phyloP scores from a whole-genome alignment of 805 yeast genomes.

The Candida endomychidarum region DNA sequence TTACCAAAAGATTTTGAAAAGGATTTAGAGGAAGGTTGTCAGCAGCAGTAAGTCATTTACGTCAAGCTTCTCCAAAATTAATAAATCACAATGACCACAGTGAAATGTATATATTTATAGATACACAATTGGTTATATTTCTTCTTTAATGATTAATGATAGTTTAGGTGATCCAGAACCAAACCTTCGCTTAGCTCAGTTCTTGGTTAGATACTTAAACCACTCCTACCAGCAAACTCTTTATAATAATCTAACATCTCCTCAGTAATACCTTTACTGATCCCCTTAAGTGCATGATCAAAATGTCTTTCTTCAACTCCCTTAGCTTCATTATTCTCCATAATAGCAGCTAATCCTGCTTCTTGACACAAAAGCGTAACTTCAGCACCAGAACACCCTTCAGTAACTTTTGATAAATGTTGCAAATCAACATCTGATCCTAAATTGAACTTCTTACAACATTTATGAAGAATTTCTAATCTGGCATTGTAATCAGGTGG shows the following conservation, averaged over 20 bases:
- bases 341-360: slow-evolving; percentile 92
- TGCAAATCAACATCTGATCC: slow-evolving; percentile 48
- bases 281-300: slow-evolving; percentile 62
- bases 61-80: no score
- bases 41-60: slow-evolving; percentile 45
- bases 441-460: slow-evolving; percentile 63
- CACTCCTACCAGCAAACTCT: slow-evolving; percentile 48
- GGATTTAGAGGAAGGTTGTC: slow-evolving; percentile 58
- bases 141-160: no score
- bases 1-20: slow-evolving; percentile 53
- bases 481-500: slow-evolving; percentile 90
- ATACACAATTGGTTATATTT: no score
- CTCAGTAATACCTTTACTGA: slow-evolving; percentile 76
- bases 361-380: slow-evolving; percentile 89
- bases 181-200: no score
- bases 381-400: slow-evolving; percentile 97
- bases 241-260: slow-evolving; percentile 81
- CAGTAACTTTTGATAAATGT: slow-evolving; percentile 61
- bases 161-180: no score
- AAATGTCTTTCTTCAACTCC: slow-evolving; percentile 67
- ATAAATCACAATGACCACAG: no score
- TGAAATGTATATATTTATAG: no score
- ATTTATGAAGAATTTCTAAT: slow-evolving; percentile 69
- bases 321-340: slow-evolving; percentile 62
- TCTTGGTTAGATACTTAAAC: slow-evolving; percentile 20